Conservation (phyloP, 2,329 filamentous ascomycete genomes). For the Ceratocystis eucalypticola region DNA sequence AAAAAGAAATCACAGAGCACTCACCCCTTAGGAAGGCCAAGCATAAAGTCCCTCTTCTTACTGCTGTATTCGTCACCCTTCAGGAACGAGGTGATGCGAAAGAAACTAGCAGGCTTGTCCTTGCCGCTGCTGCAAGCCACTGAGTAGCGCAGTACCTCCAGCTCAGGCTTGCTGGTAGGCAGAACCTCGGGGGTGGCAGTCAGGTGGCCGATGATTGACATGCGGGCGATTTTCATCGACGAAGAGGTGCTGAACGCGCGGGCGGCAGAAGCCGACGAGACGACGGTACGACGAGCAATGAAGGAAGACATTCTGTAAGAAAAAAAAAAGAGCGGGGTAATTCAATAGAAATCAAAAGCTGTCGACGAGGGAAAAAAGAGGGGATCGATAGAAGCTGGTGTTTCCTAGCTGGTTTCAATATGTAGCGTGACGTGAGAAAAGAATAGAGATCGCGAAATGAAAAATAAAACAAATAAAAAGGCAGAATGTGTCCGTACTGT, state of each 20-base stretch:
- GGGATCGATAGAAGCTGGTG: slow-evolving; percentile 11
- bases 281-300: slow-evolving; percentile 40
- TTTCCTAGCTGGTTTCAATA: background rate
- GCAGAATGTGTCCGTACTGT: background rate
- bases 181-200: slow-evolving; percentile 64
- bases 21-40: slow-evolving; percentile 72
- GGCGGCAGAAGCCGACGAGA: slow-evolving; percentile 31
- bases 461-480: background rate
- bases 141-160: slow-evolving; percentile 61
- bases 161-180: slow-evolving; percentile 51
- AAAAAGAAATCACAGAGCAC: slow-evolving; percentile 28
- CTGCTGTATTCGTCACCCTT: slow-evolving; percentile 49
- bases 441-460: background rate
- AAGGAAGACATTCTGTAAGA: slow-evolving; percentile 31
- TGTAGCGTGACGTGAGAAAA: background rate
- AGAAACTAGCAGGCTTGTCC: slow-evolving; percentile 72
- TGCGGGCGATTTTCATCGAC: slow-evolving; percentile 54
- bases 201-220: slow-evolving; percentile 78
- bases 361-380: slow-evolving; percentile 7
- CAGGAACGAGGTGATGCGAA: slow-evolving; percentile 60
- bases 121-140: slow-evolving; percentile 56
- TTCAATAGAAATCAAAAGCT: slow-evolving; percentile 14
- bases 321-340: background rate
- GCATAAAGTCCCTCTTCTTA: slow-evolving; percentile 54
- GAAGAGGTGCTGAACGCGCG: slow-evolving; percentile 68